phyloP scores from a whole-genome alignment of 1,139 yeast genomes.

The Spathaspora sp. region DNA sequence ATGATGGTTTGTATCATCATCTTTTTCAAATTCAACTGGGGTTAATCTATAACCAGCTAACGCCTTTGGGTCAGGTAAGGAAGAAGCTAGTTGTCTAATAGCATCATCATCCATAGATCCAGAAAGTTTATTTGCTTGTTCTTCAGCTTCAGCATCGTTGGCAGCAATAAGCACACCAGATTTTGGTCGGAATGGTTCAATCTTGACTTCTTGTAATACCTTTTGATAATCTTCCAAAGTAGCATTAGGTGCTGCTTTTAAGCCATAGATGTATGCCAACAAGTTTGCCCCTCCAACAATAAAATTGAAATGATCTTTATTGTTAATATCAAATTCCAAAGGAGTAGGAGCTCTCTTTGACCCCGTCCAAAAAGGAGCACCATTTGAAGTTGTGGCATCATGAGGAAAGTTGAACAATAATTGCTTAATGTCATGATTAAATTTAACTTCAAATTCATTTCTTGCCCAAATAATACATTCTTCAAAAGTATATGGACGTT shows the following conservation, averaged over 20 bases:
- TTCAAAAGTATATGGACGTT: conserved; percentile 87
- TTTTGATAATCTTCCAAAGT: conserved; percentile 47
- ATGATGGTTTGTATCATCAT: conserved; percentile 94
- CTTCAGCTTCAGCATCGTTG: conserved; percentile 85
- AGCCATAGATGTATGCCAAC: conserved; percentile 86
- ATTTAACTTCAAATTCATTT: conserved; percentile 80
- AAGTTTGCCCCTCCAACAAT: conserved; percentile 88
- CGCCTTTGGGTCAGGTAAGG: conserved; percentile 85
- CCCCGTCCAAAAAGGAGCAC: conserved; percentile 97
- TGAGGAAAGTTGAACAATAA: conserved; percentile 89
- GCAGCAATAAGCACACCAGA: conserved; percentile 81
- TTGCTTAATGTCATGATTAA: conserved; percentile 83
- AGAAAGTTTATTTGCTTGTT: conserved; percentile 52
- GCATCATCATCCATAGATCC: conserved; percentile 58
- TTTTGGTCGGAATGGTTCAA: conserved; percentile 62
- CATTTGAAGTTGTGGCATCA: conserved; percentile 87
- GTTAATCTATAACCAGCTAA: conserved; percentile 83
- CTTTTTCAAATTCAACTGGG: conserved; percentile 95
- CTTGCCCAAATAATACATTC: conserved; percentile 97
- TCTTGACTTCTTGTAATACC: conserved; percentile 47
- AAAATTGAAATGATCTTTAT: conserved; percentile 78
- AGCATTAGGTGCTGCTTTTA: conserved; percentile 55
- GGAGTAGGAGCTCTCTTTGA: conserved; percentile 96
- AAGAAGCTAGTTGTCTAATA: conserved; percentile 61
- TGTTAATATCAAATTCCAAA: conserved; percentile 68